Evolutionary conservation across 306 rosid species (phyloP), one percentile per base, ranked within the genome.

Genomic region (Vigna angularis): DNA sequence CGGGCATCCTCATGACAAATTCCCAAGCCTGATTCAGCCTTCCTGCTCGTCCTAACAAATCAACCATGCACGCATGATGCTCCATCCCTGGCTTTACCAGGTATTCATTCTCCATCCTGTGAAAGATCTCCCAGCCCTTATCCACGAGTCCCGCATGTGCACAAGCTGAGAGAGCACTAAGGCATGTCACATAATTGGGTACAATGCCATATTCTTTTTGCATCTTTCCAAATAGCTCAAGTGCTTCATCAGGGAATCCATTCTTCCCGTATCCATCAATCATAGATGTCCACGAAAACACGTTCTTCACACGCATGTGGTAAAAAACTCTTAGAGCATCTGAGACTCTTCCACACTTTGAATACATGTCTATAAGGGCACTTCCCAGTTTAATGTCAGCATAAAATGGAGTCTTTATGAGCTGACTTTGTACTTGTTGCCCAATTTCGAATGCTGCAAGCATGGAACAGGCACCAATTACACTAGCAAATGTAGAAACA

Each of bases 211-310:
- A 22, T 50, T 82, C 72, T 28, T 65, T 74, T 82, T 74, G 88
- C 95, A 94, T 90, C 79, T 36, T 68, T 51, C 13, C 44, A 74
- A 94, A 92, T 51, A 94, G 87, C 74, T 88, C 84, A 26, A 94
- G 90, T 70, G 97, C 95, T 85, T 89, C 90, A 34, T 68, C 70
- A 24, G 97, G 85, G 82, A 79, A 86, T 74, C 95, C 97, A 66
- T 89, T 92, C 78, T 92, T 94, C 66, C 97, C 98, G 76, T 90
- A 94, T 63, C 97, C 98, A 82, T 94, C 98, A 30, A 94, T 89
- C 97, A 90, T 89, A 59, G 98, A 94, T 45, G 97, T 92, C 98
- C 97, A 94, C 1, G 98, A 89, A 84, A 90, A 92, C 9, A 94
- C 95, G 75, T 94, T 94, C 79, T 83, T 92, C 70, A 66, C 67